Evolutionary conservation across 2,329 filamentous ascomycete genomes (phyloP).

Genomic region (Pyricularia sp.): DNA sequence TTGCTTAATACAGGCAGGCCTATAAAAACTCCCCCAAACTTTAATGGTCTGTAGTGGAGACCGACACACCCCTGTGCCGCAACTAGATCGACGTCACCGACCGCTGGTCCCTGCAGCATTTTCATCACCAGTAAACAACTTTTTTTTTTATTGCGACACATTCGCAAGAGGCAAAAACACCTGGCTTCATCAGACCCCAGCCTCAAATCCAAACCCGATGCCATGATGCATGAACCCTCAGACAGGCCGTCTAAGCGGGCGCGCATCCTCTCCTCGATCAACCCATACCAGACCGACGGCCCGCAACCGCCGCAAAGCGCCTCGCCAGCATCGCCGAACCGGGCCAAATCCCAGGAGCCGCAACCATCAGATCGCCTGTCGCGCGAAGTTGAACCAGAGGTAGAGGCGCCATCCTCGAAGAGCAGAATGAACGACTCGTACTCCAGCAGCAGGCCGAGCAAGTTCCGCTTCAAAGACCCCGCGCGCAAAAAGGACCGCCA

Average conservation of each 20-base stretch:
- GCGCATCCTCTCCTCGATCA: slow-evolving; percentile 41
- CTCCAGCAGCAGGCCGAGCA: slow-evolving; percentile 11
- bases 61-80: neutral
- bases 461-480: slow-evolving; percentile 33
- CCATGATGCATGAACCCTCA: neutral
- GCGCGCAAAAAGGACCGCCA: slow-evolving; percentile 14
- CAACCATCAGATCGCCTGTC: neutral
- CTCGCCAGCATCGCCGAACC: slow-evolving; percentile 1
- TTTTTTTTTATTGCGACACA: too few relatives aligned
- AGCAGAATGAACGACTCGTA: neutral
- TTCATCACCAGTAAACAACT: neutral
- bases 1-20: too few relatives aligned
- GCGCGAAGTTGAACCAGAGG: neutral
- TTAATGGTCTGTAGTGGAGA: neutral
- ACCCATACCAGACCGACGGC: slow-evolving; percentile 12
- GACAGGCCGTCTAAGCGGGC: slow-evolving; percentile 24
- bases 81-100: neutral
- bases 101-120: neutral
- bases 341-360: neutral
- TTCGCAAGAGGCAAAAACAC: too few relatives aligned
- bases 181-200: neutral
- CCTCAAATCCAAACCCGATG: neutral
- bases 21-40: neutral
- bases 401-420: slow-evolving; percentile 6
- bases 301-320: neutral